Percentiles rank a stretch among this genome's conserved stretches.
Evolutionary conservation across 371 early-diverging fungal species (phyloP).

Genomic region (Syncephalastrum monosporum): DNA sequence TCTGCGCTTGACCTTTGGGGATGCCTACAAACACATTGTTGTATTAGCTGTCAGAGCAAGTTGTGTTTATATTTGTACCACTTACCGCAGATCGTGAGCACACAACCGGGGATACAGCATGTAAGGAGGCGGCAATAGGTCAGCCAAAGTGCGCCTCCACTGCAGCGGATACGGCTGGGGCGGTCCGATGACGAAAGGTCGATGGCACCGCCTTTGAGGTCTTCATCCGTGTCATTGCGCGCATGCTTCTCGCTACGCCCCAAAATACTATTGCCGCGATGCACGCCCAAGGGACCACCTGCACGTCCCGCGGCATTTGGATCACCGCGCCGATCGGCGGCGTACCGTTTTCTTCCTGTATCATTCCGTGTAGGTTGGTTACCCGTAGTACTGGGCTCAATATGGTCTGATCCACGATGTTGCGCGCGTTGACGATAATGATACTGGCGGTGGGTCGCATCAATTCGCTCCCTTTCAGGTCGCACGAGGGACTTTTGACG

Average conservation of each 20-base stretch:
- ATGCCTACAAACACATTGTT: constrained; percentile 29
- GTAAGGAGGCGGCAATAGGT: constrained; percentile 53
- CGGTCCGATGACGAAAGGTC: constrained; percentile 8
- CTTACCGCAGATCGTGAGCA: constrained; percentile 36
- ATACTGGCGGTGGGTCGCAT: constrained; percentile 53
- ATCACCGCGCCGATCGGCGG: not conserved
- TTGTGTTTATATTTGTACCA: not conserved
- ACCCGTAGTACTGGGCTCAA: constrained; percentile 33
- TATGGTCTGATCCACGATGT: constrained; percentile 11
- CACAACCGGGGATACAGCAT: constrained; percentile 50
- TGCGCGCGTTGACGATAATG: constrained; percentile 51
- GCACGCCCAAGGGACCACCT: constrained; percentile 6
- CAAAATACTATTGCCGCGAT: constrained; percentile 44
- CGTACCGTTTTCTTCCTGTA: constrained; percentile 7
- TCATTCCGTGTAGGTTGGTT: constrained; percentile 22
- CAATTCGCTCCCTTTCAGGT: constrained; percentile 66
- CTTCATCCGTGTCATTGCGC: constrained; percentile 19
- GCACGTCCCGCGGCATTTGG: too few relatives aligned
- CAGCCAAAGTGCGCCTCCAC: constrained; percentile 30
- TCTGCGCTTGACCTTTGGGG: constrained; percentile 52
- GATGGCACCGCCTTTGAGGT: constrained; percentile 18
- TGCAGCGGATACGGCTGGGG: constrained; percentile 17
- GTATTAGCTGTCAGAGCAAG: not conserved
- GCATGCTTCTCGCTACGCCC: constrained; percentile 31
- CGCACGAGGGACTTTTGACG: constrained; percentile 68